Percentiles rank a stretch among this genome's conserved stretches.
Conservation (phyloP, 2,329 filamentous ascomycete species). For the Colletotrichum sublineola region DNA sequence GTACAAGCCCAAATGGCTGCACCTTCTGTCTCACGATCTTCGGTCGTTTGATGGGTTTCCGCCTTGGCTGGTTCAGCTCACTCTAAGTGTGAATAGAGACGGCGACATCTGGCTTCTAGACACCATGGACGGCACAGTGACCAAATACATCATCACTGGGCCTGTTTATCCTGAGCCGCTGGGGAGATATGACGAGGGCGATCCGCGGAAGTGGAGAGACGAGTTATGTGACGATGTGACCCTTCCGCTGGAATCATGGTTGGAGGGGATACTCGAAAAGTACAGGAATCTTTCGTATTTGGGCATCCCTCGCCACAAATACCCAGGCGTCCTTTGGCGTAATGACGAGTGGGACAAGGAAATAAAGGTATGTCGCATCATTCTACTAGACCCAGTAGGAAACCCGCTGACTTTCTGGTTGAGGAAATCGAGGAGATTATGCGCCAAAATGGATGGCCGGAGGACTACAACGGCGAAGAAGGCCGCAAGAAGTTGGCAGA, state of each 20-base stretch:
- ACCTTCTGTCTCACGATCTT: neutral
- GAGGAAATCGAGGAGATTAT: neutral
- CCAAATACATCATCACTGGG: conserved; percentile 28
- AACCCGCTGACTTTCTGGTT: neutral
- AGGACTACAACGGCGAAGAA: neutral
- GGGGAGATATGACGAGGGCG: conserved; percentile 1
- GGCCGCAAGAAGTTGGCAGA: neutral
- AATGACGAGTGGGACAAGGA: neutral
- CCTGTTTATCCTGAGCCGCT: conserved; percentile 13
- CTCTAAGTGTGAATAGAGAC: conserved; percentile 7
- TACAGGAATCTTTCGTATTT: neutral
- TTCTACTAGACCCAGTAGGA: too few species aligned
- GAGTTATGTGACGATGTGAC: neutral
- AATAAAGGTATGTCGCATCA: neutral
- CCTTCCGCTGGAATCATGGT: neutral
- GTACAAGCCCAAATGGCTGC: conserved; percentile 14
- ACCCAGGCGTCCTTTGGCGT: conserved; percentile 7
- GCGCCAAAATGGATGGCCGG: neutral
- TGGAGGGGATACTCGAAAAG: neutral
- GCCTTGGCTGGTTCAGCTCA: conserved; percentile 5
- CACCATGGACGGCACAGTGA: conserved; percentile 29
- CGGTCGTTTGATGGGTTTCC: neutral
- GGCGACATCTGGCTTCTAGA: conserved; percentile 22
- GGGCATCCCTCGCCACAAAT: neutral
- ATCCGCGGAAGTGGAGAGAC: conserved; percentile 15